Percentiles rank a stretch among this genome's conserved stretches.
These are phyloP conservation scores for Austroboletus niveus DNA, from an alignment of 1,284 basidiomycete species.

Conservation along the genomic window DNA sequence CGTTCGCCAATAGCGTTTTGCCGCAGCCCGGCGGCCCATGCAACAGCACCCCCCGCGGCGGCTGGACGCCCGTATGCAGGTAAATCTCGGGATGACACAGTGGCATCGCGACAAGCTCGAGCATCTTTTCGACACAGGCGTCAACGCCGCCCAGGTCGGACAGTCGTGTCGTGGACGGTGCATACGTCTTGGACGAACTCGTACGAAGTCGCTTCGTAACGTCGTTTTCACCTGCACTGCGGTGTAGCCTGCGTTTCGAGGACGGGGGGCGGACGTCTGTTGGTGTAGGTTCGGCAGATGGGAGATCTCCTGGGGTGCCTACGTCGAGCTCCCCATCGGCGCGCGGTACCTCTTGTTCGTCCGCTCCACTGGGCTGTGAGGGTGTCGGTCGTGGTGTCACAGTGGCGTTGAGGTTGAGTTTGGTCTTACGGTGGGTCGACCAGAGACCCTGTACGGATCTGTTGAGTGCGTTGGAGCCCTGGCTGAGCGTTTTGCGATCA, in stretches of 20 bases:
- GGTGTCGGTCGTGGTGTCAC: slow-evolving; percentile 19
- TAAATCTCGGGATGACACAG: slow-evolving; percentile 96
- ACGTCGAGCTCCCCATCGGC: not conserved
- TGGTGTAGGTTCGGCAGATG: slow-evolving; percentile 12
- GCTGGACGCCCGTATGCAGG: slow-evolving; percentile 87
- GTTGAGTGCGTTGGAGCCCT: slow-evolving; percentile 72
- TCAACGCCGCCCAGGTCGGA: slow-evolving; percentile 89
- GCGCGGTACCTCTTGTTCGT: slow-evolving; percentile 1
- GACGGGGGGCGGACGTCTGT: slow-evolving; percentile 25
- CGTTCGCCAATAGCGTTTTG: slow-evolving; percentile 89
- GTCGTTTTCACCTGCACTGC: slow-evolving; percentile 41
- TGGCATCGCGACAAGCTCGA: slow-evolving; percentile 95
- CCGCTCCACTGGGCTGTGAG: slow-evolving; percentile 23
- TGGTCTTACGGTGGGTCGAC: slow-evolving; percentile 60
- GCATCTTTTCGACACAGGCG: slow-evolving; percentile 84
- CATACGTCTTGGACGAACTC: slow-evolving; percentile 49
- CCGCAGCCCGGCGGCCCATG: slow-evolving; percentile 98
- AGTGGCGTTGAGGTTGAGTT: slow-evolving; percentile 63
- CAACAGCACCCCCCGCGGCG: slow-evolving; percentile 90
- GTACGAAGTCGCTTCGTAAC: slow-evolving; percentile 48
- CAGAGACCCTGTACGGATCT: slow-evolving; percentile 75
- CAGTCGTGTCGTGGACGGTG: slow-evolving; percentile 69
- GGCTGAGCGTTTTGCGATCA: slow-evolving; percentile 36
- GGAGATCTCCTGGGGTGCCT: slow-evolving; percentile 5
- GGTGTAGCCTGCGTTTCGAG: slow-evolving; percentile 60